Percentiles rank a stretch among this genome's conserved stretches.
Conservation (phyloP, 495 filamentous ascomycete genomes). For the Choiromyces venosus region DNA sequence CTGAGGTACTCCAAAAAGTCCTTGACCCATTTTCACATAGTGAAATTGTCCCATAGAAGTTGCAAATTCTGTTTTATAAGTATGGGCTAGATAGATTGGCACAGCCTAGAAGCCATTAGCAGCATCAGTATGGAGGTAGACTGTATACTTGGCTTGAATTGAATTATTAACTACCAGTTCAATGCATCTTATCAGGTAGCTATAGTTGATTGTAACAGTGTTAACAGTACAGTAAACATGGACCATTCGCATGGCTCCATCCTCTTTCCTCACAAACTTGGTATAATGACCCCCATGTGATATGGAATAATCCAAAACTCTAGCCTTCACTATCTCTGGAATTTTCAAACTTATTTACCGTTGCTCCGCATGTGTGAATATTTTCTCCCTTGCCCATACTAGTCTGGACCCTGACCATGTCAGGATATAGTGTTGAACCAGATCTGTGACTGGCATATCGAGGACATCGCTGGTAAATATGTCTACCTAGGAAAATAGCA, state of each 20-base stretch:
- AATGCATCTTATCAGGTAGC: slow-evolving; percentile 1
- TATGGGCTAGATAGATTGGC: background rate
- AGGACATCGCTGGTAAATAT: slow-evolving; percentile 6
- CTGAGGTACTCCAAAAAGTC: slow-evolving; percentile 1
- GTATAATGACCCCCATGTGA: slow-evolving; percentile 2
- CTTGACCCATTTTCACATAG: slow-evolving; percentile 8
- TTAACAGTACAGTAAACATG: background rate
- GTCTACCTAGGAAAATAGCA: slow-evolving; percentile 14
- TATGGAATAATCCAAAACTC: slow-evolving; percentile 6
- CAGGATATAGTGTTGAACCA: slow-evolving; percentile 7
- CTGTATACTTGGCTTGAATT: background rate
- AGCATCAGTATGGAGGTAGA: slow-evolving; percentile 4
- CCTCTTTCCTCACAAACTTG: slow-evolving; percentile 6
- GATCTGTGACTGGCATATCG: background rate
- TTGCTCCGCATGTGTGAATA: slow-evolving; percentile 1
- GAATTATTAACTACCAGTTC: slow-evolving; percentile 8
- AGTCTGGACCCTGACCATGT: background rate
- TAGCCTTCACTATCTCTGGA: slow-evolving; percentile 1
- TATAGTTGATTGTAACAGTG: background rate
- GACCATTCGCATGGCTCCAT: slow-evolving; percentile 4
- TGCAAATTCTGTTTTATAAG: slow-evolving; percentile 21
- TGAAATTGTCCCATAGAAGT: slow-evolving; percentile 11
- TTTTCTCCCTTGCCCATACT: background rate
- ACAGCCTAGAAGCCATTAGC: slow-evolving; percentile 5
- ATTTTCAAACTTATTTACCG: slow-evolving; percentile 1